These are phyloP conservation scores for Phyllosticta citriasiana DNA, from an alignment of 2,329 filamentous ascomycete genomes.

Conservation along the genomic window DNA sequence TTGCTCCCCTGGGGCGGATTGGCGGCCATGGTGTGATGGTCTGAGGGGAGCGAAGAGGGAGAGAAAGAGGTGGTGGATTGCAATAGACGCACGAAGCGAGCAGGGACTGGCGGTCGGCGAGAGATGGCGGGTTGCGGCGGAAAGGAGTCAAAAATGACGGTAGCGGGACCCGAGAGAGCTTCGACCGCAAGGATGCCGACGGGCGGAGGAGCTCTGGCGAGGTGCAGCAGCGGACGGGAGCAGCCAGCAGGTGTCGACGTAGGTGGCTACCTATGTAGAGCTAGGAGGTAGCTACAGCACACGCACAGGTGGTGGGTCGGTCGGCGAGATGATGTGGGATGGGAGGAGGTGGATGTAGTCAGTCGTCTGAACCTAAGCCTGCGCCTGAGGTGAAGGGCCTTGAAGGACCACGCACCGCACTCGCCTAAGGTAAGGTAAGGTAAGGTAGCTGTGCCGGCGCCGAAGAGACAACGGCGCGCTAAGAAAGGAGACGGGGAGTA, in stretches of 20 bases:
- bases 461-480: background rate
- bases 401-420: too few species aligned
- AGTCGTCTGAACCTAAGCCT: too few species aligned
- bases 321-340: background rate
- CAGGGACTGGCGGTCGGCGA: conserved; percentile 8
- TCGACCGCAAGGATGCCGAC: background rate
- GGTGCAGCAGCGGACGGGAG: background rate
- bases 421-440: background rate
- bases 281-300: background rate
- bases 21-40: conserved; percentile 16
- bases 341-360: background rate
- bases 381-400: too few species aligned
- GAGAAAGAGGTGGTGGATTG: conserved; percentile 4
- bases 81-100: conserved; percentile 6
- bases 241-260: background rate
- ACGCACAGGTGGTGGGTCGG: conserved; percentile 1
- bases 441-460: background rate
- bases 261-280: too few species aligned
- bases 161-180: conserved; percentile 4
- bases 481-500: background rate
- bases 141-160: conserved; percentile 10
- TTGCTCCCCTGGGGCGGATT: conserved; percentile 25
- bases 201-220: background rate
- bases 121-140: conserved; percentile 8
- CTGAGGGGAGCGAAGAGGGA: conserved; percentile 1